Evolutionary conservation across 306 rosid species (phyloP).

Genomic region (Ammopiptanthus mongolicus): DNA sequence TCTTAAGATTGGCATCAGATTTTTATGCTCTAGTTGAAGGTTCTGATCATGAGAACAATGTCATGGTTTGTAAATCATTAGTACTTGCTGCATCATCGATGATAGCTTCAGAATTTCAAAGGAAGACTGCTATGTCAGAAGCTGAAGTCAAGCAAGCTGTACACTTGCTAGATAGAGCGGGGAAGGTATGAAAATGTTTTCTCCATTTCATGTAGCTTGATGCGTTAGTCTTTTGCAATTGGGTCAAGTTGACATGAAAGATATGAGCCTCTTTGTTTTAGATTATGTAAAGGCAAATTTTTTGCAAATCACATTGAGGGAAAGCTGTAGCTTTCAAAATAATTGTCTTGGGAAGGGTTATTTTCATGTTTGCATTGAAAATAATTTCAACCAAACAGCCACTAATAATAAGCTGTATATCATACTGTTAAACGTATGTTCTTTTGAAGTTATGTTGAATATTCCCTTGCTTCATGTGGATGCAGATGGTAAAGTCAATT

Average conservation of each 20-base stretch:
- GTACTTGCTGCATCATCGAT: constrained; percentile 65
- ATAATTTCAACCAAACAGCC: no score
- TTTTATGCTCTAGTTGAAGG: constrained; percentile 51
- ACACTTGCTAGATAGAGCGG: constrained; percentile 72
- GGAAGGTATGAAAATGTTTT: constrained; percentile 53
- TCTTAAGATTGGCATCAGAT: constrained; percentile 67
- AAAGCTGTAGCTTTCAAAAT: no score
- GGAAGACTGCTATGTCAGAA: constrained; percentile 57
- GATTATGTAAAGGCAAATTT: no score
- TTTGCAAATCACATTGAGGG: no score
- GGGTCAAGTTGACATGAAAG: constrained; percentile 2
- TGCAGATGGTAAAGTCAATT: constrained; percentile 73
- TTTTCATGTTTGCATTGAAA: no score
- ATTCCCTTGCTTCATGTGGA: constrained; percentile 21
- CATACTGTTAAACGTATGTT: not conserved
- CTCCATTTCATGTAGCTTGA: not conserved
- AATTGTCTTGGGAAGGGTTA: no score
- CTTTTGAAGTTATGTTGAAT: constrained; percentile 4
- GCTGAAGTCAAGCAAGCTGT: constrained; percentile 64
- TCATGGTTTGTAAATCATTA: constrained; percentile 63
- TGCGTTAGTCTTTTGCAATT: not conserved
- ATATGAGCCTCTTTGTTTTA: no score
- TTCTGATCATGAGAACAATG: constrained; percentile 43
- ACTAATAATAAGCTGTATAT: no score
- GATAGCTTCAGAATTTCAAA: constrained; percentile 67